Evolutionary conservation across 2,329 filamentous ascomycete species (phyloP).

Genomic region (Fusarium multiceps): DNA sequence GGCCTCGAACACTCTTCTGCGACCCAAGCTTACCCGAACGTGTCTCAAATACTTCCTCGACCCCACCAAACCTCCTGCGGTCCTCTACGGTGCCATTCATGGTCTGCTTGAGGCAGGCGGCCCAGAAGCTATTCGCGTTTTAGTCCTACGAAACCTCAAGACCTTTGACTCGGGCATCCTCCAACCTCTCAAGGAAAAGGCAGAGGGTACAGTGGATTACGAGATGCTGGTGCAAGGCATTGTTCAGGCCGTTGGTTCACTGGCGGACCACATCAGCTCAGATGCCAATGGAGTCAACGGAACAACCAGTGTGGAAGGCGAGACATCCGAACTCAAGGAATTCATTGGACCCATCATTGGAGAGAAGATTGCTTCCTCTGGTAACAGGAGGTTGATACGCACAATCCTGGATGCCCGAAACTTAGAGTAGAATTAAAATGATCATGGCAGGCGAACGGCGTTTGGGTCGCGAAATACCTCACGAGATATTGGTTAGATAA

Average conservation of each 20-base stretch:
- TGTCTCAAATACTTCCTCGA: slow-evolving; percentile 94
- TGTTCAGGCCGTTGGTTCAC: slow-evolving; percentile 62
- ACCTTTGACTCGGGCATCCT: slow-evolving; percentile 65
- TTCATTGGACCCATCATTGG: slow-evolving; percentile 67
- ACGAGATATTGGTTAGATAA: slow-evolving; percentile 30
- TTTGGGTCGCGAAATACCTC: slow-evolving; percentile 39
- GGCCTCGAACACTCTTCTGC: slow-evolving; percentile 81
- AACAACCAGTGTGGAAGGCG: slow-evolving; percentile 48
- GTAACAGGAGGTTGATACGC: slow-evolving; percentile 60
- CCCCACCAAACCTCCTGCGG: slow-evolving; percentile 81
- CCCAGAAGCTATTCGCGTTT: slow-evolving; percentile 66
- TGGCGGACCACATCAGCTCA: slow-evolving; percentile 52
- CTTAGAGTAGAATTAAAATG: slow-evolving; percentile 55
- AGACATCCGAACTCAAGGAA: slow-evolving; percentile 61
- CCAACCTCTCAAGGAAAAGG: slow-evolving; percentile 63
- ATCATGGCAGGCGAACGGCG: slow-evolving; percentile 42
- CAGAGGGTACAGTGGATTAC: slow-evolving; percentile 62
- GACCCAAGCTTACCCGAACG: slow-evolving; percentile 89
- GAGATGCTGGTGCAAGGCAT: slow-evolving; percentile 68
- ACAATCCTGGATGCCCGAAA: slow-evolving; percentile 66
- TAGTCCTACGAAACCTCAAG: slow-evolving; percentile 67
- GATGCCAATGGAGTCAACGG: slow-evolving; percentile 57
- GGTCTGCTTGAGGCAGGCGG: slow-evolving; percentile 83
- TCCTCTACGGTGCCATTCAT: slow-evolving; percentile 89
- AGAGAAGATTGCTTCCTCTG: slow-evolving; percentile 58